Evolutionary conservation across 2,329 filamentous ascomycete species (phyloP).

Genomic region (Fusarium fracticaudum): DNA sequence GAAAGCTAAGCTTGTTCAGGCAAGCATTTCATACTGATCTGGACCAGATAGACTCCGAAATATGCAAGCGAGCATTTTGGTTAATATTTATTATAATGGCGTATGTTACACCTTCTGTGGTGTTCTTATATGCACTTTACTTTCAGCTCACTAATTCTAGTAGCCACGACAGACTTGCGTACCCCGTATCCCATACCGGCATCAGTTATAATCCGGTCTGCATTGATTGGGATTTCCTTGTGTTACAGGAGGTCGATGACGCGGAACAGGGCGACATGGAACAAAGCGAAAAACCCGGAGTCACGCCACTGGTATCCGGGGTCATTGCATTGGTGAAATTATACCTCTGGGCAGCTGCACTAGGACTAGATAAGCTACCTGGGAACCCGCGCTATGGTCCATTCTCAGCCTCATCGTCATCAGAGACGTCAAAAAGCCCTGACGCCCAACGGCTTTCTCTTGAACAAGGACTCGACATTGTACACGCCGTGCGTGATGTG

Average conservation of each 20-base stretch:
- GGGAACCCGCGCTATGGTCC: not conserved
- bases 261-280: not conserved
- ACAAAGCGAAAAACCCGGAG: not conserved
- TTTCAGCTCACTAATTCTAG: rapidly evolving
- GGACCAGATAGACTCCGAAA: not conserved
- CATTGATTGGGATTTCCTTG: not conserved
- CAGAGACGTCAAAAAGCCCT: not conserved
- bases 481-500: not conserved
- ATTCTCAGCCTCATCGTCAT: not conserved
- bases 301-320: not conserved
- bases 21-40: not conserved
- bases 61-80: not conserved
- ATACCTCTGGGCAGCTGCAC: not conserved
- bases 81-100: not conserved
- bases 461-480: not conserved
- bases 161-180: not conserved
- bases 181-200: not conserved
- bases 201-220: not conserved
- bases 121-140: rapidly evolving
- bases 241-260: not conserved
- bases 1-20: not conserved
- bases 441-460: not conserved
- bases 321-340: not conserved
- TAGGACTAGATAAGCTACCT: not conserved
- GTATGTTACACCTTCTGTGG: not conserved